Evolutionary conservation across 2,329 filamentous ascomycete genomes (phyloP), one percentile per base, ranked within the genome.

Genomic region (Ascochyta clinopodiicola): DNA sequence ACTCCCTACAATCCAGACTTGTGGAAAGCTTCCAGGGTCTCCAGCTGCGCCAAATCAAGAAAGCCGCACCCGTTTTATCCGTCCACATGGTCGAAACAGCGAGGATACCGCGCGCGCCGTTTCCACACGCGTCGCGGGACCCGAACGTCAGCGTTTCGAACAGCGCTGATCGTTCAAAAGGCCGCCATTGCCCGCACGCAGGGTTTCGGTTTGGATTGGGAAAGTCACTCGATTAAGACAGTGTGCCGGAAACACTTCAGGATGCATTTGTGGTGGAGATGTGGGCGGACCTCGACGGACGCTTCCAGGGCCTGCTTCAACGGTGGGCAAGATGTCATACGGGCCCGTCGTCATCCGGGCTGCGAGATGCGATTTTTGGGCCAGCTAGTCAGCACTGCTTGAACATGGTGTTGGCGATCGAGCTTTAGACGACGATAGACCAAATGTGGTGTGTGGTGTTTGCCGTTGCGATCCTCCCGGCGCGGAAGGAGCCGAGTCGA

Each of bases 401-500:
- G 7, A 19, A 39, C 2, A 17, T 25, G 29, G 19, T 12, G 8
- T 6, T n/a, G 37, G 24, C 24, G 6, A 22, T 15, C 6, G 6
- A 34, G 38, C 39, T 43, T 22, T 22, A 47, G 31, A 38, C 4
- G 12, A 43, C 17, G 15, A 4, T 22, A 17, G n/a, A 21, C 10
- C 12, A 12, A 2, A n/a, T 12, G 12, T 6, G 2, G 6, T 12
- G 22, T 17, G 24, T 42, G 39, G 19, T 13, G 15, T 24, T 35
- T 49, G 39, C 34, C 49, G 40, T 44, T 44, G 35, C 38, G 31
- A 29, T 38, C 22, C 32, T 32, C 17, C 21, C 44, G 39, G 51
- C 51, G 25, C 51, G 44, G 51, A 54, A 54, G 51, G 37, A 48
- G 34, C 44, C 44, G 51, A 44, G n/a, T 32, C 27, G 44, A 34